A percentile compares a stretch with the other conserved stretches of the same genome.
Conservation (phyloP, 345 rosid species). For the Citrus unshiu region DNA sequence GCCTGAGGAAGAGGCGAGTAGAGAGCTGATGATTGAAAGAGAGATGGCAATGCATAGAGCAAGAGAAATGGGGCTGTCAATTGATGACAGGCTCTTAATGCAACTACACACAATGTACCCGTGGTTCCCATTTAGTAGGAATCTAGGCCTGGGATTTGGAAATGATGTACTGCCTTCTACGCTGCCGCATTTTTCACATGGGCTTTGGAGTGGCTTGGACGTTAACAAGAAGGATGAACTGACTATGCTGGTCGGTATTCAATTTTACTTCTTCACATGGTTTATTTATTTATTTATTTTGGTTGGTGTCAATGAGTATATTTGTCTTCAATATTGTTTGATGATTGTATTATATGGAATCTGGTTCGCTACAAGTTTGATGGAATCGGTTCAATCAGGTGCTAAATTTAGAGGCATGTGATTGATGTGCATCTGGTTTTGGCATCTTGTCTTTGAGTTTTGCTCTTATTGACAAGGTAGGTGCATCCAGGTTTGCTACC, state of each 20-base stretch:
- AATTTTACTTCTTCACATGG: not conserved
- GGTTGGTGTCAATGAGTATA: not conserved
- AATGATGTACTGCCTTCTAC: not conserved
- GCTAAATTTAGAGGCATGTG: not conserved
- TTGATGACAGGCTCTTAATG: constrained; percentile 19
- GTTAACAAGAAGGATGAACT: constrained; percentile 28
- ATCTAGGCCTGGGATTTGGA: not conserved
- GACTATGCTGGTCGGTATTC: constrained; percentile 39
- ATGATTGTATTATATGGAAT: not conserved
- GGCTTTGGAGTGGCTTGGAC: constrained; percentile 10
- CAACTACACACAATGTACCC: constrained; percentile 21
- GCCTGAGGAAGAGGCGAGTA: constrained; percentile 39
- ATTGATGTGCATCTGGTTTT: not conserved
- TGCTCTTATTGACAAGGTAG: not conserved
- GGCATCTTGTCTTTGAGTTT: not conserved
- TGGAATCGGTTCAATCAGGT: not conserved
- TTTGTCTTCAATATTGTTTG: not conserved
- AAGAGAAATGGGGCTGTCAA: constrained; percentile 6
- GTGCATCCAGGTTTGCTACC: not conserved
- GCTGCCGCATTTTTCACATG: not conserved
- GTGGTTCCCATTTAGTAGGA: constrained; percentile 1
- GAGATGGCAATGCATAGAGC: constrained; percentile 24
- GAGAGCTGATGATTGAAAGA: constrained; percentile 45
- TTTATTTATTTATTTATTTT: not conserved
- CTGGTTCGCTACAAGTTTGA: not conserved